Evolutionary conservation across 371 early-diverging fungal genomes (phyloP), one percentile per base, ranked within the genome.

Genomic region (Nematocida sp.): DNA sequence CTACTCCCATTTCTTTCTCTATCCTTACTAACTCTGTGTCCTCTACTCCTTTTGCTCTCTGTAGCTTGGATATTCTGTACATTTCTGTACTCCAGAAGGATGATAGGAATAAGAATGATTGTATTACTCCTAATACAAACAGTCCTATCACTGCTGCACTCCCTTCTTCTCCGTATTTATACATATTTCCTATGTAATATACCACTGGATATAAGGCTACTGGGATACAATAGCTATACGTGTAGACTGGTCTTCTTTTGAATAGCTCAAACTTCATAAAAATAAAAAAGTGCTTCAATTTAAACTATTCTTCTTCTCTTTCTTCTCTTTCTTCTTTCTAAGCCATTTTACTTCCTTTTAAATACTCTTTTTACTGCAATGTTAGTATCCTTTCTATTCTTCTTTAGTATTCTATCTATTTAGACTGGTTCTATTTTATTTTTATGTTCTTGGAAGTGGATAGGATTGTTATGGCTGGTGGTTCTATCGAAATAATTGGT

Each of bases 71-170:
- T 17, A 37, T 27, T 15, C 53, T 21, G 55, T 53, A 65, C 13
- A 65, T 53, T 9, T 53, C 35, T n/a, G 37, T 53, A 3, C 65
- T 54, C 65, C 65, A 65, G 32, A 65, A 65, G 1, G 65, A 65
- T 1, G 65, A 65, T 5, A 65, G 55, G 31, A 65, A 65, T 31
- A 65, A 23, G 53, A 65, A 65, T 31, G 37, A 53, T 48, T 65
- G 65, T 9, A 65, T 38, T 17, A 65, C 15, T n/a, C 41, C 65
- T n/a, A 27, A 31, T 9, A 65, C 29, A 38, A 65, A 65, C 32
- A 65, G 15, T 23, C 53, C 15, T 13, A 65, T 53, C 13, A 34
- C 65, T 34, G 60, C 15, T 29, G 29, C 65, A 19, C 23, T 34
- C 34, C 54, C 53, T 1, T 34, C 34, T 34, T 65, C 65, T 53